phyloP scores from a whole-genome alignment of 495 filamentous ascomycete species.

The Hyaloscypha bicolor region DNA sequence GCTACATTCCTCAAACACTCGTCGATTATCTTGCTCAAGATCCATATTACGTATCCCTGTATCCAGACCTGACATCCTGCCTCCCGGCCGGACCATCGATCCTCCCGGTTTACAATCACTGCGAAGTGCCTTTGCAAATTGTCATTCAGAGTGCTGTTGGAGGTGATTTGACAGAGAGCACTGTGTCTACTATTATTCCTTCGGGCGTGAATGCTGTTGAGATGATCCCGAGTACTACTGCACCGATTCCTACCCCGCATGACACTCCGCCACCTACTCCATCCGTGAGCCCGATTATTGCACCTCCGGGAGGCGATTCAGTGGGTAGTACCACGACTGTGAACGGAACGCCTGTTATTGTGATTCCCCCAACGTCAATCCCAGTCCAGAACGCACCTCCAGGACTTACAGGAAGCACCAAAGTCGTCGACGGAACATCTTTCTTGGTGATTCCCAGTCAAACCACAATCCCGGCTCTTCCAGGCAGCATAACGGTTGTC shows the following conservation, averaged over 20 bases:
- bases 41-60: conserved; percentile 15
- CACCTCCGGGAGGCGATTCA: background rate
- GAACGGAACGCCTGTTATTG: conserved; percentile 6
- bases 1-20: conserved; percentile 28
- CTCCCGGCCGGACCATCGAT: conserved; percentile 28
- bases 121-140: background rate
- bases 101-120: background rate
- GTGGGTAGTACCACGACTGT: conserved; percentile 14
- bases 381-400: background rate
- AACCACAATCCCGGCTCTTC: conserved; percentile 21
- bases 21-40: conserved; percentile 21
- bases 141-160: background rate
- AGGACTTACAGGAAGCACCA: background rate
- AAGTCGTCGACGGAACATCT: conserved; percentile 13
- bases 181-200: background rate
- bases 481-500: conserved; percentile 18
- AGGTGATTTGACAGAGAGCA: background rate
- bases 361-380: conserved; percentile 14
- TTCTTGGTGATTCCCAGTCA: conserved; percentile 16
- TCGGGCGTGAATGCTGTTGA: background rate
- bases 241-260: background rate
- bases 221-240: too few species aligned
- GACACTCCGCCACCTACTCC: background rate
- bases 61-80: conserved; percentile 20
- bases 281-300: background rate